Evolutionary conservation across 352 stramenopile species (phyloP).

Genomic region (Phytophthora megakarya): DNA sequence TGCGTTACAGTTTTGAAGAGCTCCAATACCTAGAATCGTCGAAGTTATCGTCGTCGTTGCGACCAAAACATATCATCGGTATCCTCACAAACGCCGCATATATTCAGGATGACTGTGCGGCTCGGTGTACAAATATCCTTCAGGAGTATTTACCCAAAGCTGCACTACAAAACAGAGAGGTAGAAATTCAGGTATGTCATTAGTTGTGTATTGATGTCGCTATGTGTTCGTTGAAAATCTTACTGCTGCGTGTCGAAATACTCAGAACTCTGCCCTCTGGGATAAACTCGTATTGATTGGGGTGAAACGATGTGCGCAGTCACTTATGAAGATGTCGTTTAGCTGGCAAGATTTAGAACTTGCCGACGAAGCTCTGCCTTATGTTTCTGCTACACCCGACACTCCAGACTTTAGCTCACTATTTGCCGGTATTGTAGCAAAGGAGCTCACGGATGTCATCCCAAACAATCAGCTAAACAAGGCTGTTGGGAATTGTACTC

Average conservation of each 20-base stretch:
- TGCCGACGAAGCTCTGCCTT: conserved; percentile 50
- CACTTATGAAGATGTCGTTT: conserved; percentile 74
- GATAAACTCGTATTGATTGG: conserved; percentile 49
- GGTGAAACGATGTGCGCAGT: conserved; percentile 65
- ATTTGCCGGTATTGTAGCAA: conserved; percentile 57
- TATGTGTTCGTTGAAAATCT: not conserved
- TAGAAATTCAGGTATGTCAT: conserved; percentile 44
- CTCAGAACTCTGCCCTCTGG: conserved; percentile 59
- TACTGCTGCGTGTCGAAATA: not conserved
- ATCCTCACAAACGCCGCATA: conserved; percentile 76
- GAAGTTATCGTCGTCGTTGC: conserved; percentile 65
- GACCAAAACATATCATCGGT: conserved; percentile 68
- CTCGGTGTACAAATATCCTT: conserved; percentile 56
- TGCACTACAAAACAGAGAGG: conserved; percentile 48
- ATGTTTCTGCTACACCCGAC: conserved; percentile 30
- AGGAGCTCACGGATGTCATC: conserved; percentile 48
- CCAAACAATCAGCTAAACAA: conserved; percentile 70
- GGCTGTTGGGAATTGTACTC: conserved; percentile 40
- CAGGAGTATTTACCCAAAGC: conserved; percentile 59
- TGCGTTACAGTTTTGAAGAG: conserved; percentile 64
- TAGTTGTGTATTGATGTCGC: not conserved
- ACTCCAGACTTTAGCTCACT: conserved; percentile 31
- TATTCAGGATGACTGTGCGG: conserved; percentile 63
- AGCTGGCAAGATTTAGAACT: conserved; percentile 68
- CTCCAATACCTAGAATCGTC: conserved; percentile 64